Conservation (phyloP, 208 protist genomes). For the Trypanosoma mega region DNA sequence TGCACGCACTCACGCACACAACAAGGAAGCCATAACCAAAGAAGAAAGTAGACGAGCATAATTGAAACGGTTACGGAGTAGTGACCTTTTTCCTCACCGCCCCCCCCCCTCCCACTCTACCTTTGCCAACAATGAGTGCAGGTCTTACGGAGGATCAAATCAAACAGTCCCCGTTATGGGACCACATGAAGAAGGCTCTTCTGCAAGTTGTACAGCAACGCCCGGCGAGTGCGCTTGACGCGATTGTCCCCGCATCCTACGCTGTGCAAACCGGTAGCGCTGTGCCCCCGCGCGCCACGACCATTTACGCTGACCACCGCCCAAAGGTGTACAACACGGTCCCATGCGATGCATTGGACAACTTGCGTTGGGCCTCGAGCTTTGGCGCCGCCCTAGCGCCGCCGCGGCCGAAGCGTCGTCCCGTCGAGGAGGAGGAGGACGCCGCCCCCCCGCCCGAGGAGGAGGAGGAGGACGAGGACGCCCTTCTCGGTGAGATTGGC, state of each 20-base stretch:
- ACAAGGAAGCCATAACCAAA: no score
- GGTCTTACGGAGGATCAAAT: slow-evolving; percentile 62
- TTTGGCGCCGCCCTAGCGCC: slow-evolving; percentile 71
- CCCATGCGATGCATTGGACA: slow-evolving; percentile 55
- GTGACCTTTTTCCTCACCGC: no score
- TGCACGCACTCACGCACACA: no score
- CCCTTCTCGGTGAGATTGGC: slow-evolving; percentile 59
- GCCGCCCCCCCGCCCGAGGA: slow-evolving; percentile 35
- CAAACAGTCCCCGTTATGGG: slow-evolving; percentile 73
- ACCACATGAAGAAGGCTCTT: slow-evolving; percentile 83
- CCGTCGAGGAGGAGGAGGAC: slow-evolving; percentile 71
- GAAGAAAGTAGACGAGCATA: no score
- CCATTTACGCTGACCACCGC: slow-evolving; percentile 61
- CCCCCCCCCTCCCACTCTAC: no score
- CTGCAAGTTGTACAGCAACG: slow-evolving; percentile 73
- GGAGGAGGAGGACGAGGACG: slow-evolving; percentile 46
- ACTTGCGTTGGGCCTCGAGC: slow-evolving; percentile 73
- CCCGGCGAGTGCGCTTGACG: slow-evolving; percentile 63
- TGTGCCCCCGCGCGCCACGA: slow-evolving; percentile 55
- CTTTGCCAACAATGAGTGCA: slow-evolving; percentile 35
- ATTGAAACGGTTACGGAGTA: no score
- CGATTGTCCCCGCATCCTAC: slow-evolving; percentile 66
- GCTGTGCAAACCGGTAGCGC: slow-evolving; percentile 62
- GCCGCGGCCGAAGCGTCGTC: slow-evolving; percentile 52
- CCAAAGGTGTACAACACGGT: slow-evolving; percentile 58